These are phyloP conservation scores for Sporothrix variecibatus DNA, from an alignment of 2,329 filamentous ascomycete species.

Conservation along the genomic window DNA sequence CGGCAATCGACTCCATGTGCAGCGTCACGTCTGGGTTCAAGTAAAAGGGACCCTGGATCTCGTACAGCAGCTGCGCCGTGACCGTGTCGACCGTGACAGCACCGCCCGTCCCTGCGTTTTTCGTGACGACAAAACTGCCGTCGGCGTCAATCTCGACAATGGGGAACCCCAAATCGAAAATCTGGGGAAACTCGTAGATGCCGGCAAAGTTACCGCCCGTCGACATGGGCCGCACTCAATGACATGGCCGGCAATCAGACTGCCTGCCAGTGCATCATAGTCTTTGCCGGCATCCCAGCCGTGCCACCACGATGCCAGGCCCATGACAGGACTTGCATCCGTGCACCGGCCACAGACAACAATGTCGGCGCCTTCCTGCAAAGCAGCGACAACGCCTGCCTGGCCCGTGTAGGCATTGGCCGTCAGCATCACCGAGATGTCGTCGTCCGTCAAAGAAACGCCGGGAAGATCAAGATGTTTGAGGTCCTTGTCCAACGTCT, in stretches of 20 bases:
- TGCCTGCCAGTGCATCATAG: slow-evolving; percentile 52
- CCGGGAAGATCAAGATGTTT: slow-evolving; percentile 3
- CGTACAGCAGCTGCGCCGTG: slow-evolving; percentile 22
- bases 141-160: slow-evolving; percentile 42
- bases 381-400: slow-evolving; percentile 47
- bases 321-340: slow-evolving; percentile 52
- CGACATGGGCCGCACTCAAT: slow-evolving; percentile 58
- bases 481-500: not conserved
- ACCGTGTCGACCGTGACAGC: slow-evolving; percentile 37
- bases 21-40: slow-evolving; percentile 52
- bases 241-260: slow-evolving; percentile 54
- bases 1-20: not conserved
- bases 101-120: slow-evolving; percentile 40
- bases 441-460: not conserved
- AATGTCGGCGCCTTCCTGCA: slow-evolving; percentile 46
- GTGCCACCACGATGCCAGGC: slow-evolving; percentile 58
- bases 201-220: slow-evolving; percentile 58
- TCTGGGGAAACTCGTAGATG: slow-evolving; percentile 42
- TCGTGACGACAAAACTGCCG: slow-evolving; percentile 41
- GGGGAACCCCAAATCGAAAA: slow-evolving; percentile 40
- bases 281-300: slow-evolving; percentile 48
- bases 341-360: slow-evolving; percentile 49
- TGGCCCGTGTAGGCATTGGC: slow-evolving; percentile 57
- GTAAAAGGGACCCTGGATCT: slow-evolving; percentile 41
- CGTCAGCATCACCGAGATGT: slow-evolving; percentile 12